These are phyloP conservation scores for Mycena filopes DNA, from an alignment of 768 basidiomycete genomes.

Conservation along the genomic window DNA sequence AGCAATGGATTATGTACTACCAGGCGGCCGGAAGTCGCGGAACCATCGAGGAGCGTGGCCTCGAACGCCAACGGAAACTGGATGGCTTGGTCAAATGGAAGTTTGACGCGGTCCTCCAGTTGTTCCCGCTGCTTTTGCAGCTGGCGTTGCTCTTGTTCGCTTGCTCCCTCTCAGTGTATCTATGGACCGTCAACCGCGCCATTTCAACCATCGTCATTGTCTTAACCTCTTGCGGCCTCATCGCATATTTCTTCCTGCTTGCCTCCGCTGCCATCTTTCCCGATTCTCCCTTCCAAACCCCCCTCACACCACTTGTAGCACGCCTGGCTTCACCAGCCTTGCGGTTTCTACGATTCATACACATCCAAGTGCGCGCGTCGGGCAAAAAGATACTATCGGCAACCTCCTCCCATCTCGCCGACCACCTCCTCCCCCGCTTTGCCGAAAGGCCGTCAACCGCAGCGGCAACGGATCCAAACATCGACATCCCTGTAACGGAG, in stretches of 20 bases:
- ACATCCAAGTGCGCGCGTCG: background rate
- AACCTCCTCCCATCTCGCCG: too few relatives aligned
- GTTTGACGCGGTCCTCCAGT: slow-evolving; percentile 4
- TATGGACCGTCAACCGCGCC: background rate
- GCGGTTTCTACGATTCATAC: background rate
- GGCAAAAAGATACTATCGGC: background rate
- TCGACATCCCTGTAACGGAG: background rate
- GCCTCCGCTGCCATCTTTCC: background rate
- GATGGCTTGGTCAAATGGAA: slow-evolving; percentile 14
- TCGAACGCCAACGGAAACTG: slow-evolving; percentile 11
- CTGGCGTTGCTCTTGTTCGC: slow-evolving; percentile 6
- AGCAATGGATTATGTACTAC: slow-evolving; percentile 17
- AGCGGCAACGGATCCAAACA: background rate
- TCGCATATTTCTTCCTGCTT: background rate
- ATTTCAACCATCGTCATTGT: background rate
- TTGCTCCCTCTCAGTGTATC: background rate
- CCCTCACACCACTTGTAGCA: background rate
- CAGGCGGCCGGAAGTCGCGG: slow-evolving; percentile 1
- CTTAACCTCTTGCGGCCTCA: background rate
- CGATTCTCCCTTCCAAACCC: slow-evolving; percentile 10
- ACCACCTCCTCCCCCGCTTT: background rate
- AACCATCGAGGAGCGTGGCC: slow-evolving; percentile 10
- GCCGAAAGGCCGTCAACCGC: background rate
- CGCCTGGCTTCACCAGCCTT: background rate
- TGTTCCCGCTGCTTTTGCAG: slow-evolving; percentile 5